Base-by-base conservation (phyloP, 352 stramenopile species). In the Globisporangium middletonii region DNA sequence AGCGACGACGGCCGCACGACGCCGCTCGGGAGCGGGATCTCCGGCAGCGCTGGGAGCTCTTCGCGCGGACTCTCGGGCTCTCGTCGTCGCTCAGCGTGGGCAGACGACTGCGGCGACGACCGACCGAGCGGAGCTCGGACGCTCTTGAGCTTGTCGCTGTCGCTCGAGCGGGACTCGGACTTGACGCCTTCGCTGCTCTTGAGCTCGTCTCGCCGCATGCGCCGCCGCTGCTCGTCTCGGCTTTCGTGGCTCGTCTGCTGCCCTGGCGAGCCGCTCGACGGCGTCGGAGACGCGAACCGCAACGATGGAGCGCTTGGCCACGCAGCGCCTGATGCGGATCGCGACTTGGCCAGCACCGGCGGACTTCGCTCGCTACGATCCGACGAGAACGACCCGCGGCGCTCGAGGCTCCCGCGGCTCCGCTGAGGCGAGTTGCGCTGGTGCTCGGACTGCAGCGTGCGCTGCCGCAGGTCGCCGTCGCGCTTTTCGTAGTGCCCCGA, bases 31-130 rank as follows among this genome's bases (percentile, higher is more conserved):
- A 80, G 65, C 35, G 82, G 82, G 28, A 92, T 92, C 41, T 89
- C 72, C 8, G 79, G 82, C 18, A 92, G 59, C 26, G 68, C 67
- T 61, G 82, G 79, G 1, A 83, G 58, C 37, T 89, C 79, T 65
- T 92, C 82, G 42, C 64, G 64, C 33, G 53, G 49, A 38, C 55
- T 61, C 18, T 26, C 45, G 8, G 23, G 19, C 37, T 60, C 54
- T 13, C 44, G 16, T 38, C 50, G 16, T 4, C 50, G 4, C 55
- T n/a, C 26, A 33, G 9, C n/a, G n/a, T 53, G 30, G 15, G 38
- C n/a, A 12, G 38, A 13, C 23, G 47, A 28, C 18, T 50, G 28
- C n/a, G 57, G 41, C 23, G 57, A 57, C 13, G 49, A 53, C 42
- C 57, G 53, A 41, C 42, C 51, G 26, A 38, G 18, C 38, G 41